phyloP scores from a whole-genome alignment of 768 basidiomycete genomes.

The Rhodocollybia butyracea region DNA sequence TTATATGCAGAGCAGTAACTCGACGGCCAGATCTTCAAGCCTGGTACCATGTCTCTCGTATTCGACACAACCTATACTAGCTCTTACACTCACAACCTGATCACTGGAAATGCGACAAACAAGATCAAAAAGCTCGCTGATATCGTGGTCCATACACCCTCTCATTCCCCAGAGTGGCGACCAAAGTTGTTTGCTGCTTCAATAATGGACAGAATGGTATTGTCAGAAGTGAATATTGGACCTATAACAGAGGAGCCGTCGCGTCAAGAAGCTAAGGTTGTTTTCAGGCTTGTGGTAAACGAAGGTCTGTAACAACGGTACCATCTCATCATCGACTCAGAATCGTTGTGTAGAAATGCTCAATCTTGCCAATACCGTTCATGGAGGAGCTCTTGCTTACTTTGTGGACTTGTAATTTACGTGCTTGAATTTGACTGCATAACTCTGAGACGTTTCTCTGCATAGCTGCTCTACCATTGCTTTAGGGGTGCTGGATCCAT shows the following conservation, averaged over 20 bases:
- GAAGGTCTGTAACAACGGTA: too few relatives aligned
- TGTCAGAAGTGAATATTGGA: slow-evolving; percentile 1
- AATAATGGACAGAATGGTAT: background rate
- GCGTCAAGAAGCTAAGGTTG: background rate
- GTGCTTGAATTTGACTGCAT: slow-evolving; percentile 2
- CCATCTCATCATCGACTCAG: too few relatives aligned
- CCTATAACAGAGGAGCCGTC: slow-evolving; percentile 2
- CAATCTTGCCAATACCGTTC: slow-evolving; percentile 21
- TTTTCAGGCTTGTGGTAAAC: background rate
- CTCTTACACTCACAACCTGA: background rate
- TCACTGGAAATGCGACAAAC: slow-evolving; percentile 1
- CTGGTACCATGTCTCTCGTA: background rate
- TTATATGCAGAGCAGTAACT: too few relatives aligned
- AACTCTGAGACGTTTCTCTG: background rate
- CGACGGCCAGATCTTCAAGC: too few relatives aligned
- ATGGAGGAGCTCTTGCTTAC: slow-evolving; percentile 29
- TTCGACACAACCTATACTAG: background rate
- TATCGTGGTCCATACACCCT: background rate
- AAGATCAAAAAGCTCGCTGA: background rate
- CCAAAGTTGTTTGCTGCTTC: background rate
- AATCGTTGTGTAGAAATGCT: slow-evolving; percentile 29
- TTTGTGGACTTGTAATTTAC: slow-evolving; percentile 25
- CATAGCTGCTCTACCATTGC: slow-evolving; percentile 28
- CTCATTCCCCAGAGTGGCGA: background rate
- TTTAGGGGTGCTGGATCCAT: slow-evolving; percentile 21